Evolutionary conservation across 495 filamentous ascomycete species (phyloP).

Genomic region (Clohesyomyces aquaticus): DNA sequence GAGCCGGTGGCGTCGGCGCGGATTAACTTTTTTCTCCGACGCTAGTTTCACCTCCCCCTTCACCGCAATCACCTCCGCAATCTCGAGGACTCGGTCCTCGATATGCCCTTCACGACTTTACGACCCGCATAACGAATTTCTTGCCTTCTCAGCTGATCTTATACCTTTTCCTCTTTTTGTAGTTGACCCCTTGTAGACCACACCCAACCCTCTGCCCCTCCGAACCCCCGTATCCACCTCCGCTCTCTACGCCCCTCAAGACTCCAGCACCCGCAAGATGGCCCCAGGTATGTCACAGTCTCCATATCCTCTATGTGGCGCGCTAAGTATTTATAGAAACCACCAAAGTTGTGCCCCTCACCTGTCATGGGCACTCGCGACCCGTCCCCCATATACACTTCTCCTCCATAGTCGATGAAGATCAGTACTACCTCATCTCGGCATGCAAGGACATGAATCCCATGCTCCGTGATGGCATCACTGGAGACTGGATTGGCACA

Average conservation of each 20-base stretch:
- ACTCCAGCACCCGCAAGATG: conserved; percentile 1
- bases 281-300: neutral
- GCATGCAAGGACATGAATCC: conserved; percentile 97
- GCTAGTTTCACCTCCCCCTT: neutral
- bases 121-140: conserved; percentile 23
- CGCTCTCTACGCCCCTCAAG: neutral
- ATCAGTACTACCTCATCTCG: conserved; percentile 93
- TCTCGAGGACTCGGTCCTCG: neutral
- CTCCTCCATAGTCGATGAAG: conserved; percentile 81
- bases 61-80: neutral
- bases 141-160: neutral
- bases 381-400: conserved; percentile 95
- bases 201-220: neutral
- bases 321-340: conserved; percentile 53
- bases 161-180: neutral
- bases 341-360: conserved; percentile 83
- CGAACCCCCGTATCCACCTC: neutral
- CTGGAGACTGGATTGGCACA: conserved; percentile 96
- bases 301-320: neutral
- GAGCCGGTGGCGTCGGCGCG: neutral
- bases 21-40: neutral
- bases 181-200: neutral
- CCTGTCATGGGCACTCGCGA: conserved; percentile 95
- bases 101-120: conserved; percentile 23
- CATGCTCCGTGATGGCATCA: conserved; percentile 96